Conservation (phyloP, 2,329 filamentous ascomycete species). For the Aspergillus luchuensis region DNA sequence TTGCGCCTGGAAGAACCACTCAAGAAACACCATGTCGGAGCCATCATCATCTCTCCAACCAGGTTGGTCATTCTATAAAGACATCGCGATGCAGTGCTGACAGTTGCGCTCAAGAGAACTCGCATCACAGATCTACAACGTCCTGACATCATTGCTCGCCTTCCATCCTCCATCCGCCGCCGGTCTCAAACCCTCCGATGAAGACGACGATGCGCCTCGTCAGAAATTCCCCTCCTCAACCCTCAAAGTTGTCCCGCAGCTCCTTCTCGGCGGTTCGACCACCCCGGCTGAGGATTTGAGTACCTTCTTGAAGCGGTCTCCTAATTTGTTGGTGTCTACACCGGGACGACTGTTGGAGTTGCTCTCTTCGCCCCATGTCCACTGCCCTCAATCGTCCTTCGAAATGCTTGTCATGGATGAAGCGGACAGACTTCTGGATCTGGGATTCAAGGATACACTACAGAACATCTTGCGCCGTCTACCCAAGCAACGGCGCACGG, state of each 20-base stretch:
- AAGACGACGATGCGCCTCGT: conserved; percentile 44
- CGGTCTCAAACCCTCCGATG: conserved; percentile 46
- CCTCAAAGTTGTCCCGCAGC: conserved; percentile 73
- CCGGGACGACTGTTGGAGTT: conserved; percentile 88
- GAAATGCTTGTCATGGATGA: conserved; percentile 93
- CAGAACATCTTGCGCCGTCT: conserved; percentile 80
- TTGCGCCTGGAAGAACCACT: conserved; percentile 77
- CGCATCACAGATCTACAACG: conserved; percentile 83
- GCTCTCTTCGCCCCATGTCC: conserved; percentile 80
- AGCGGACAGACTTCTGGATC: conserved; percentile 85
- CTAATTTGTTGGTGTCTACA: conserved; percentile 87
- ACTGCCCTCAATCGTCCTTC: conserved; percentile 84
- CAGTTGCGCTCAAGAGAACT: conserved; percentile 65
- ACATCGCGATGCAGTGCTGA: background rate
- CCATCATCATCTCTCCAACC: conserved; percentile 90
- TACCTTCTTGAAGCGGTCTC: conserved; percentile 77
- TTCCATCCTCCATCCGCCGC: conserved; percentile 79
- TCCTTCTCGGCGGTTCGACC: conserved; percentile 83
- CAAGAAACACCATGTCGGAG: conserved; percentile 86
- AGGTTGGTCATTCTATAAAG: conserved; percentile 38
- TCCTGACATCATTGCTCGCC: conserved; percentile 72
- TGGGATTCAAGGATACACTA: conserved; percentile 90
- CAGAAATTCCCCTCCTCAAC: conserved; percentile 49
- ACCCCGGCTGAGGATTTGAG: conserved; percentile 83
- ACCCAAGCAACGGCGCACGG: conserved; percentile 90